These are phyloP conservation scores for Zasmidium cellare DNA, from an alignment of 2,329 filamentous ascomycete species.

Conservation along the genomic window DNA sequence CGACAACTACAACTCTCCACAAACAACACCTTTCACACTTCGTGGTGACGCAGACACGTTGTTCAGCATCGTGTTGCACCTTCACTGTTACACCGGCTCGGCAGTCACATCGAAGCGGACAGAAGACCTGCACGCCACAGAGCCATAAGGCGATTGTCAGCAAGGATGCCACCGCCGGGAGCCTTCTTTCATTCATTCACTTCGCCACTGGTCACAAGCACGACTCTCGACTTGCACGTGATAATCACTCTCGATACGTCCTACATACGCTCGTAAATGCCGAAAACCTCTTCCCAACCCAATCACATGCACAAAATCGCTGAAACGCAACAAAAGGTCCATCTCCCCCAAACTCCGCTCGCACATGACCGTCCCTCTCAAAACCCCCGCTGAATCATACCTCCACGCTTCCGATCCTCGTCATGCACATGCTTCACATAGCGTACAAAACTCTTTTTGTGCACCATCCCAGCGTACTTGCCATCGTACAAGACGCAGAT, in stretches of 20 bases:
- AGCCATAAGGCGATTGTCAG: not conserved
- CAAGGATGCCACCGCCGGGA: not conserved
- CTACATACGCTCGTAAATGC: conserved; percentile 1
- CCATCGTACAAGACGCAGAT: conserved; percentile 86
- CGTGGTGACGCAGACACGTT: not conserved
- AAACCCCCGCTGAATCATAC: conserved; percentile 4
- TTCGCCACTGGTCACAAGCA: not conserved
- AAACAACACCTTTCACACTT: not conserved
- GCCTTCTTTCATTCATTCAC: not conserved
- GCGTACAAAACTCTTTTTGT: conserved; percentile 96
- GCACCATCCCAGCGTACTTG: conserved; percentile 83
- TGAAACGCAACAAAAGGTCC: conserved; percentile 8
- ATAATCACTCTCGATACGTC: not conserved
- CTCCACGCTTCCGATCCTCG: conserved; percentile 22
- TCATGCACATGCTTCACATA: conserved; percentile 84
- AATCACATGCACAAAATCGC: not conserved
- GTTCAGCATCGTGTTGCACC: too few species aligned
- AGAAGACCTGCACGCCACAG: not conserved
- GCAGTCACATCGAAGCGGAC: not conserved
- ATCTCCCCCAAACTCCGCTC: not conserved
- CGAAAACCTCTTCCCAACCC: not conserved
- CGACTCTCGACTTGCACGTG: not conserved
- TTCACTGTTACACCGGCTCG: not conserved
- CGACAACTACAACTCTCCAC: not conserved
- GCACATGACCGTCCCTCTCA: not conserved